Evolutionary conservation across 2,329 filamentous ascomycete genomes (phyloP), one percentile per base, ranked within the genome.

Genomic region (Biscogniauxia mediterranea): DNA sequence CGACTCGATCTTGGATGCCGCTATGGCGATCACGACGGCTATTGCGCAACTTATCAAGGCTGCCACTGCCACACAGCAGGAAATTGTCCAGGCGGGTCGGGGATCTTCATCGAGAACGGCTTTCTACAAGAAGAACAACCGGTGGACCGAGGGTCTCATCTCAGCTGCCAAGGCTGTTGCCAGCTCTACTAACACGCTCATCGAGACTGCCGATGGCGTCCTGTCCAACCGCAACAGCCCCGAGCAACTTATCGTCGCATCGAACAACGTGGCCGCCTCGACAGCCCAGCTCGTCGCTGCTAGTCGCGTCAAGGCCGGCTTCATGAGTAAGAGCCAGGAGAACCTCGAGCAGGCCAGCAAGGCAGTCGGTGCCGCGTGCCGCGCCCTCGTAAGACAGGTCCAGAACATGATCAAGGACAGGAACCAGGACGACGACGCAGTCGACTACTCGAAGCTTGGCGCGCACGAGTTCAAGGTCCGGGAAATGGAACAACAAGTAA

Each of bases 81-180:
- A 99, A 79, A 99, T 99, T 73, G 95, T 99, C 52, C 89, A 93
- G 66, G 92, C 96, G 65, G 95, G 95, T 7, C 89, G 91, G 20
- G 95, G 95, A 42, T 90, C 89, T 25, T 92, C 91, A 56, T 96
- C 92, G 52, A 86, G 89, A 61, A 96, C 93, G 1, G 93, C 93
- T 23, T 99, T 99, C 77, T 99, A 99, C 88, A 98, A 98, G 85
- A 98, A 98, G 83, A 97, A 99, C 85, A 99, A 98, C 79, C 87
- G 95, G 57, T 99, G 95, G 95, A 99, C 95, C 0, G 95, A 99
- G 74, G 95, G 95, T 54, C 87, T 99, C 63, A 97, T 99, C 74
- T 97, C 92, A 46, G 95, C 95, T 0, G 94, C 95, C 66, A 99
- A 99, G 80, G 95, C 95, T 0, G 95, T 99, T 19, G 95, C 95